phyloP scores from a whole-genome alignment of 768 basidiomycete species.

The Lenzites betulinus region DNA sequence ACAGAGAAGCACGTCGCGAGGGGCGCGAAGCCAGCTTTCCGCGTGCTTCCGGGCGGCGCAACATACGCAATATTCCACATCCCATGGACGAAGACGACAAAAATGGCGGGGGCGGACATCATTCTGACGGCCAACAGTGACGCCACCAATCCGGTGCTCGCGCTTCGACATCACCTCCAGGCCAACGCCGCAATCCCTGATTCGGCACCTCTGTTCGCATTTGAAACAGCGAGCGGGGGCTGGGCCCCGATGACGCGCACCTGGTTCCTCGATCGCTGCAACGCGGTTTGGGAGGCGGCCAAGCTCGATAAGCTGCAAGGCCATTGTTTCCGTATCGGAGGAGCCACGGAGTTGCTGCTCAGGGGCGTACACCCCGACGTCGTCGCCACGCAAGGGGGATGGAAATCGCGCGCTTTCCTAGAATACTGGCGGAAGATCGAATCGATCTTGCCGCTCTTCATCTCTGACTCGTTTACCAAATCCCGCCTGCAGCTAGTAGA shows the following conservation, averaged over 20 bases:
- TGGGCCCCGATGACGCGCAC: slow-evolving; percentile 8
- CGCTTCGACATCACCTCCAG: slow-evolving; percentile 28
- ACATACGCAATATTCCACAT: slow-evolving; percentile 31
- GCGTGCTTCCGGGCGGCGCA: background rate
- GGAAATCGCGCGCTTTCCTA: slow-evolving; percentile 29
- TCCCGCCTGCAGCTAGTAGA: background rate
- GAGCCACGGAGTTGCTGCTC: slow-evolving; percentile 25
- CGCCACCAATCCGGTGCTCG: slow-evolving; percentile 20
- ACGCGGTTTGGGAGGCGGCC: slow-evolving; percentile 10
- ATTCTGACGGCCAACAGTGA: slow-evolving; percentile 25
- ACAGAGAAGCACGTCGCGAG: background rate
- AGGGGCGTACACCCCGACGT: slow-evolving; percentile 24
- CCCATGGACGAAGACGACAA: slow-evolving; percentile 40
- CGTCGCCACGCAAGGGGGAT: slow-evolving; percentile 23
- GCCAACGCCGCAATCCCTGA: background rate
- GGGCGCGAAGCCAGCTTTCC: background rate
- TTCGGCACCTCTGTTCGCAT: background rate
- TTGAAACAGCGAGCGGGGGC: background rate
- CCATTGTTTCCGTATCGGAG: slow-evolving; percentile 30
- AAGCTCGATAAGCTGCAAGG: slow-evolving; percentile 7
- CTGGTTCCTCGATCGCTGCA: slow-evolving; percentile 20
- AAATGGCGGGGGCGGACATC: slow-evolving; percentile 29
- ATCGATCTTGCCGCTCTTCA: slow-evolving; percentile 17
- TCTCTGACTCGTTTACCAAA: slow-evolving; percentile 7
- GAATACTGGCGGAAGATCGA: slow-evolving; percentile 28